A percentile compares a stretch with the other conserved stretches of the same genome.
phyloP scores from a whole-genome alignment of 306 rosid genomes.

The Sesbania bispinosa region DNA sequence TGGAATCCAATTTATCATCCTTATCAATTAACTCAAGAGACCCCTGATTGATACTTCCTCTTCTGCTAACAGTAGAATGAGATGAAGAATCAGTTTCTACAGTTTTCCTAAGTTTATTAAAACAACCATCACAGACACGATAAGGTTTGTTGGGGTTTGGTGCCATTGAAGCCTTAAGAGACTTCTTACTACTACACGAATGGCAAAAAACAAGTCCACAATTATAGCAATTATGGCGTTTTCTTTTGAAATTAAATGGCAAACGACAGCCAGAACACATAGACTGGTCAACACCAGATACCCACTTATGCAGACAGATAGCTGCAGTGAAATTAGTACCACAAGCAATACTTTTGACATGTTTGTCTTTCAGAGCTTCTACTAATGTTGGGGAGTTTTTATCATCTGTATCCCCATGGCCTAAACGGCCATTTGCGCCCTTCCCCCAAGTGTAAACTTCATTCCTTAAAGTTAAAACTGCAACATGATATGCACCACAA shows the following conservation, averaged over 20 bases:
- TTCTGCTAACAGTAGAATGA: constrained; percentile 79
- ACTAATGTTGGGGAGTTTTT: constrained; percentile 73
- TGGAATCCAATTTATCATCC: constrained; percentile 77
- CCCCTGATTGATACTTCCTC: constrained; percentile 86
- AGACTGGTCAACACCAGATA: constrained; percentile 97
- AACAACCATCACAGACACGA: constrained; percentile 98
- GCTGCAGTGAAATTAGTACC: constrained; percentile 94
- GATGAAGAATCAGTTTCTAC: constrained; percentile 75
- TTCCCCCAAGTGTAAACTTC: constrained; percentile 99
- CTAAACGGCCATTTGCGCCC: constrained; percentile 98
- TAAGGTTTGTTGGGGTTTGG: constrained; percentile 98
- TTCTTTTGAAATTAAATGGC: constrained; percentile 93
- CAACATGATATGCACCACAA: constrained; percentile 97
- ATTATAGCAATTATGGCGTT: constrained; percentile 95
- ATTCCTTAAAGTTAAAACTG: constrained; percentile 91
- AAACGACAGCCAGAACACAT: constrained; percentile 98
- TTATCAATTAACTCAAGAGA: constrained; percentile 65
- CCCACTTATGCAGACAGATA: constrained; percentile 99
- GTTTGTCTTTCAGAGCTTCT: constrained; percentile 93
- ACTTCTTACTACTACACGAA: constrained; percentile 96
- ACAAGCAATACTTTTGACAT: constrained; percentile 92
- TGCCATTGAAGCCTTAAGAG: constrained; percentile 97
- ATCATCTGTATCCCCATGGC: constrained; percentile 92
- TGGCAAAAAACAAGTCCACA: constrained; percentile 99
- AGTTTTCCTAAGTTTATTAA: constrained; percentile 70